A percentile compares a stretch with the other conserved stretches of the same genome.
Evolutionary conservation across 768 basidiomycete genomes (phyloP).

Genomic region (Coprinopsis cinerea): DNA sequence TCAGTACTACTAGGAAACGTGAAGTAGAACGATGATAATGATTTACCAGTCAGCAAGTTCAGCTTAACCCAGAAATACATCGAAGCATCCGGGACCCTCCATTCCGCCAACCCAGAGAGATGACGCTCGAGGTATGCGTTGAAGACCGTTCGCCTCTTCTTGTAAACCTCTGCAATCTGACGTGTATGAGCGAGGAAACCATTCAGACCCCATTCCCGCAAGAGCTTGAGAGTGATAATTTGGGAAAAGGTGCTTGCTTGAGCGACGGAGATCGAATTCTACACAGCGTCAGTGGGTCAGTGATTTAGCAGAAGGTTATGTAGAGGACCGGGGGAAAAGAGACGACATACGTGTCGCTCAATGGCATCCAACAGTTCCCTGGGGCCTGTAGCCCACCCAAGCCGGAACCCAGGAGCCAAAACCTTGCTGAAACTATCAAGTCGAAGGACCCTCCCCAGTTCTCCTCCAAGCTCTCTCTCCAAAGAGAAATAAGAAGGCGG

Average conservation of each 20-base stretch:
- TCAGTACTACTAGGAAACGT: conserved; percentile 4
- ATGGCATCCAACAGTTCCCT: conserved; percentile 56
- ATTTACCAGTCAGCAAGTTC: too few species aligned
- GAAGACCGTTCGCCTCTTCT: conserved; percentile 62
- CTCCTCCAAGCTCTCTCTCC: conserved; percentile 49
- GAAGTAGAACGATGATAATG: too few species aligned
- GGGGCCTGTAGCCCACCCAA: conserved; percentile 77
- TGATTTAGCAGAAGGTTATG: neutral
- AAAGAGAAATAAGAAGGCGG: conserved; percentile 76
- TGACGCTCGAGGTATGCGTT: conserved; percentile 62
- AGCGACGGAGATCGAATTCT: conserved; percentile 58
- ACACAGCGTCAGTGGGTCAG: neutral
- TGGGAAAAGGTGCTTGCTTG: conserved; percentile 58
- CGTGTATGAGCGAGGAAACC: conserved; percentile 63
- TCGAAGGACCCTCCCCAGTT: conserved; percentile 69
- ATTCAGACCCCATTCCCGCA: conserved; percentile 64
- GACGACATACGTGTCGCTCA: conserved; percentile 53
- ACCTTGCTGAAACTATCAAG: conserved; percentile 88
- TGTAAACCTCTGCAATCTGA: conserved; percentile 62
- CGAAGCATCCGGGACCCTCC: conserved; percentile 63
- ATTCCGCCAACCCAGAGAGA: conserved; percentile 66
- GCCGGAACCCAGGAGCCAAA: conserved; percentile 64
- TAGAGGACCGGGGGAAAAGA: neutral
- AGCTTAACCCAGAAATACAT: conserved; percentile 80
- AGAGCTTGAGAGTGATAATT: conserved; percentile 47